Percentiles rank a stretch among this genome's conserved stretches.
Conservation (phyloP, 108 stramenopile species). For the Epipyxis sp. region DNA sequence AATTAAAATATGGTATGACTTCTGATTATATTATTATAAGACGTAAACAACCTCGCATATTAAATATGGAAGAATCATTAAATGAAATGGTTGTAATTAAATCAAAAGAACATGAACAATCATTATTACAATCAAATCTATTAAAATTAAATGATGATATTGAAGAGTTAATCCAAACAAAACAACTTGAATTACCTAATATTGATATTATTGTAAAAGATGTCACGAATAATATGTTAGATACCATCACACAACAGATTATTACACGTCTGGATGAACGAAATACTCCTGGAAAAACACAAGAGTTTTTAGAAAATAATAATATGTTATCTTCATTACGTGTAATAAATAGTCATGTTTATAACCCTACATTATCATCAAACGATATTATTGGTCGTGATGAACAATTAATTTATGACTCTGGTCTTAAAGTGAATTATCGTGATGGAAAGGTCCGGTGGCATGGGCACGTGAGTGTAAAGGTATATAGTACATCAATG, state of each 20-base stretch:
- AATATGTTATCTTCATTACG: not conserved
- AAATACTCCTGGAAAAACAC: not conserved
- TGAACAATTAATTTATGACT: not conserved
- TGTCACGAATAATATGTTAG: not conserved
- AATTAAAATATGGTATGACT: too few relatives aligned
- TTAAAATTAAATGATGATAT: not conserved
- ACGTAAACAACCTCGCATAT: not conserved
- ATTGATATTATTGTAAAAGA: too few relatives aligned
- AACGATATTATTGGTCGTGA: too few relatives aligned
- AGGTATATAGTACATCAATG: not conserved
- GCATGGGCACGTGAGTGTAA: slow-evolving; percentile 12
- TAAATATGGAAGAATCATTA: not conserved
- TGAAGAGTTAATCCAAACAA: not conserved
- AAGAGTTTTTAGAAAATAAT: not conserved
- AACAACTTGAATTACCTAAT: not conserved
- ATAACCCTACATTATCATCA: too few relatives aligned
- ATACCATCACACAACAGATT: not conserved
- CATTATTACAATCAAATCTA: not conserved
- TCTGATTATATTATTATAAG: too few relatives aligned
- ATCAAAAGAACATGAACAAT: not conserved
- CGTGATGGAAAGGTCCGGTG: slow-evolving; percentile 7
- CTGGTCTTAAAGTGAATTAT: slow-evolving; percentile 2
- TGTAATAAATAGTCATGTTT: not conserved
- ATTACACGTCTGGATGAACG: not conserved
- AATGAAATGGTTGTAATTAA: not conserved